Percentiles rank a stretch among this genome's conserved stretches.
These are phyloP conservation scores for Cynanchum wilfordii DNA, from an alignment of 257 asterid species.

Conservation along the genomic window DNA sequence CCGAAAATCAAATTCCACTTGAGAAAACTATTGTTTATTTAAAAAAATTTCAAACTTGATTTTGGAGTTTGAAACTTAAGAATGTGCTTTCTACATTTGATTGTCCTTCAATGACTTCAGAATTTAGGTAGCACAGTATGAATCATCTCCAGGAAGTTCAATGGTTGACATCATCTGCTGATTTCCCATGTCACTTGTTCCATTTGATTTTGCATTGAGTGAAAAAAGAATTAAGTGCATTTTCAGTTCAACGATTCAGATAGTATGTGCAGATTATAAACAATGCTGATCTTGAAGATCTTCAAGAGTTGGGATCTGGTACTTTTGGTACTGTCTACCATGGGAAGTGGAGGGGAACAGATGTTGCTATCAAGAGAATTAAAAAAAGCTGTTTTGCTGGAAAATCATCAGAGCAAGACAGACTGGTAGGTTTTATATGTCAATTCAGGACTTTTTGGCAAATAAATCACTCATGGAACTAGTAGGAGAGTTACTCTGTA, in stretches of 20 bases:
- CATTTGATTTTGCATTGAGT: neutral
- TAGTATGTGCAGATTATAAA: slow-evolving; percentile 30
- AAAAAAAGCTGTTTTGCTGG: slow-evolving; percentile 44
- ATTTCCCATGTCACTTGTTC: neutral
- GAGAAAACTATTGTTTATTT: neutral
- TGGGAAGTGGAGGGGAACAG: slow-evolving; percentile 52
- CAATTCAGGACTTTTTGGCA: neutral
- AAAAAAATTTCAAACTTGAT: neutral
- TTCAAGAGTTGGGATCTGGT: slow-evolving; percentile 47
- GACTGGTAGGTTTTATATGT: slow-evolving; percentile 23
- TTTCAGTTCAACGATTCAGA: slow-evolving; percentile 13
- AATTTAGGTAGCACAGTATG: neutral
- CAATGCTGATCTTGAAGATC: slow-evolving; percentile 41
- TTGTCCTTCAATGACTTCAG: neutral
- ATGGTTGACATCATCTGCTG: neutral
- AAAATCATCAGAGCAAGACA: slow-evolving; percentile 39
- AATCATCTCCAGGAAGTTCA: neutral
- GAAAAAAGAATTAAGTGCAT: neutral
- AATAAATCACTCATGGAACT: neutral
- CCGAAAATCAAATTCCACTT: too few relatives aligned
- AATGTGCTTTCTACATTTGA: neutral
- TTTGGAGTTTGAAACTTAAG: neutral
- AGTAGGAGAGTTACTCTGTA: neutral
- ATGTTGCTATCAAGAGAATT: slow-evolving; percentile 48
- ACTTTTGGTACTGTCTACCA: slow-evolving; percentile 48